Conservation (phyloP, 2,329 filamentous ascomycete species). For the Capronia epimyces region DNA sequence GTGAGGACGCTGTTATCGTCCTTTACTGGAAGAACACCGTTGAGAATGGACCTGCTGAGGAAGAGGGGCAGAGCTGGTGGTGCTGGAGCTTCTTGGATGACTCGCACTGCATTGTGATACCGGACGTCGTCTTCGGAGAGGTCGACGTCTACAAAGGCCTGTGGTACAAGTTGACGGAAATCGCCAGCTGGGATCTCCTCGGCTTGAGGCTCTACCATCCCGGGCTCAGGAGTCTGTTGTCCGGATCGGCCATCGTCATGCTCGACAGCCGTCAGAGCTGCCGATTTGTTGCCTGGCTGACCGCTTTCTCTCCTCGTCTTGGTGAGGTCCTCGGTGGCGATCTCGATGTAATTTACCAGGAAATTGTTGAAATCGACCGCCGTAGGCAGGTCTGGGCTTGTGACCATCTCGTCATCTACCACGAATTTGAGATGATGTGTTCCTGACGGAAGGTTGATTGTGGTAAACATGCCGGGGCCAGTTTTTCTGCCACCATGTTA, state of each 20-base stretch:
- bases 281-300: slow-evolving; percentile 33
- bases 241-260: slow-evolving; percentile 26
- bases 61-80: slow-evolving; percentile 86
- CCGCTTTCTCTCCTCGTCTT: slow-evolving; percentile 36
- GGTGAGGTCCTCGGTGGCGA: slow-evolving; percentile 65
- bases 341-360: slow-evolving; percentile 96
- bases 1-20: slow-evolving; percentile 96
- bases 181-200: slow-evolving; percentile 53
- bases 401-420: slow-evolving; percentile 88
- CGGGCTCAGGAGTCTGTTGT: slow-evolving; percentile 34
- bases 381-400: slow-evolving; percentile 78
- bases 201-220: slow-evolving; percentile 26
- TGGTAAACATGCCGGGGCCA: slow-evolving; percentile 60
- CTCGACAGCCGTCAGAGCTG: slow-evolving; percentile 42
- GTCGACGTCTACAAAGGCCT: slow-evolving; percentile 81
- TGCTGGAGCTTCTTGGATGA: slow-evolving; percentile 71
- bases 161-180: slow-evolving; percentile 71
- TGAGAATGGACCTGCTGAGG: slow-evolving; percentile 88
- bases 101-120: slow-evolving; percentile 68
- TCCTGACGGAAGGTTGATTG: slow-evolving; percentile 78
- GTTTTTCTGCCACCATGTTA: slow-evolving; percentile 34
- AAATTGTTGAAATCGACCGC: slow-evolving; percentile 98
- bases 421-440: slow-evolving; percentile 97
- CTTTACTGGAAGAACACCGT: slow-evolving; percentile 85
- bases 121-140: slow-evolving; percentile 69